Evolutionary conservation across 2,329 filamentous ascomycete species (phyloP), one percentile per base, ranked within the genome.

Genomic region (Colletotrichum phormii): DNA sequence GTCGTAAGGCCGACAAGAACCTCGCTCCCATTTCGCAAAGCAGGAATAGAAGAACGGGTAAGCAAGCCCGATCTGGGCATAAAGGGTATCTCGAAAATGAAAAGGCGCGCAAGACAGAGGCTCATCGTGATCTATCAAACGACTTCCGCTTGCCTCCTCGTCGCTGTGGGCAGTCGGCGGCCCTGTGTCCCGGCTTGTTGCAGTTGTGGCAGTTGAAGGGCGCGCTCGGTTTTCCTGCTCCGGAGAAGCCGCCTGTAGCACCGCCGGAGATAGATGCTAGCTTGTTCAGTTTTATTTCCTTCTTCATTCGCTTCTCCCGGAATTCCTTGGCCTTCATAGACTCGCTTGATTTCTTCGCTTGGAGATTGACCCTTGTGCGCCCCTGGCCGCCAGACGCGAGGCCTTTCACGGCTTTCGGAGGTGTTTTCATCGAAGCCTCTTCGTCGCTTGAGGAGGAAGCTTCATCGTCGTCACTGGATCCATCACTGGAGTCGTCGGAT

Each of bases 221-320:
- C 37, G 33, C 29, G 33, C 15, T 33, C 18, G 66, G 55, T 37
- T 64, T 72, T 31, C 42, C 60, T 46, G 70, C 76, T 77, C 35
- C 77, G 64, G 63, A 64, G 26, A 71, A 60, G 53, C 71, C 49
- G 26, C 64, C 64, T 7, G 29, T 33, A 53, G 49, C 74, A 59
- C 55, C 72, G 75, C 54, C 78, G 73, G 91, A 93, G 59, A 94
- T 89, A 1, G 90, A 92, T 5, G 86, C 87, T 68, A 91, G 79
- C 29, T 86, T 86, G 77, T 92, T 92, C 68, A 94, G 82, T 73
- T 92, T 91, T 64, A 94, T 86, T 67, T 92, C 89, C 79, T 92
- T 92, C 80, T 90, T 90, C 77, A 89, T 88, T 57, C 90, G 85
- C 78, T 88, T 87, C 54, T 90, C 88, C 8, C 89, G 88, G 22